Evolutionary conservation across 1,284 basidiomycete genomes (phyloP), one percentile per base, ranked within the genome.

Genomic region (Naganishia cerealis): DNA sequence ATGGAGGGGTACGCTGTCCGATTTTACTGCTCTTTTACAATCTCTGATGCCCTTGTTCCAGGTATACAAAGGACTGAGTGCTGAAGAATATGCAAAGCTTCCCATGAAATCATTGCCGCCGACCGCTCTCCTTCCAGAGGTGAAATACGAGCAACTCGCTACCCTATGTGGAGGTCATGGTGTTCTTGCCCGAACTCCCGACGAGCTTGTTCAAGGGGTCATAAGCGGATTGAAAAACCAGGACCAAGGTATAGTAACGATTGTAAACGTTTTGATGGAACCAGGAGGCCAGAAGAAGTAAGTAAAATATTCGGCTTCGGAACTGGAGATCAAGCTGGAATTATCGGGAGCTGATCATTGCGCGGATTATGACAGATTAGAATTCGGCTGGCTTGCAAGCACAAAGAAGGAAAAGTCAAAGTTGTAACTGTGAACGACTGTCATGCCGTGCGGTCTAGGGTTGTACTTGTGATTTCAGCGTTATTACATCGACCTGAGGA

Each of bases 231-330:
- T 72, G 36, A 57, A 21, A 12, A 57, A 46, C 8, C 57, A 71
- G 26, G 52, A 57, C 21, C 29, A 52, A 18, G 69, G 69, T 1
- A 57, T 52, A 26, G 67, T 71, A 10, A 71, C 70, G 18, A 53
- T 73, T 21, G 65, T 73, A 13, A 73, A 73, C 39, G 67, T 73
- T 15, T 26, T 73, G 36, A 73, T 73, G 70, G 72, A 73, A 55
- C 67, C 68, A 36, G 72, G 72, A 39, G 67, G 66, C 33, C 55
- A 71, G 16, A 71, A 68, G 26, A 68, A 71, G 67, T 70, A 29
- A 55, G 69, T 65, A 2, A 50, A n/a, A 33, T 33, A 0, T 53
- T 38, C 15, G 3, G 50, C 16, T n/a, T 36, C 43, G 16, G 18
- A 18, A 18, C 1, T 29, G 24, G 15, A 26, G 24, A 33, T 33